phyloP scores from a whole-genome alignment of 78 protist species.

The Mastigamoeba balamuthi region DNA sequence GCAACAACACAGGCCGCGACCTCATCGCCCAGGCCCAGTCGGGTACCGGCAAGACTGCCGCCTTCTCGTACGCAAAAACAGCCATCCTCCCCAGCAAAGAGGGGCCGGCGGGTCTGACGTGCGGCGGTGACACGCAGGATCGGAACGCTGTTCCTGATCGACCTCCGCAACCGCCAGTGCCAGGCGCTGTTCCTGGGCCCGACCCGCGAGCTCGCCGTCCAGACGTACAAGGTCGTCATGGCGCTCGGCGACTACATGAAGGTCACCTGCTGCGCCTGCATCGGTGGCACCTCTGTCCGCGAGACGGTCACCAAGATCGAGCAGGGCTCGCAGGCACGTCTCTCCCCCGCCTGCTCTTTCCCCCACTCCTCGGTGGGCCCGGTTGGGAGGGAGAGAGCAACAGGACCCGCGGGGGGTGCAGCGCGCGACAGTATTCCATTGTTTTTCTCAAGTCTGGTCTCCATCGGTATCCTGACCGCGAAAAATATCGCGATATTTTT shows the following conservation, averaged over 20 bases:
- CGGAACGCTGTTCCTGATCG: slow-evolving; percentile 69
- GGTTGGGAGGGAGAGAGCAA: slow-evolving; percentile 13
- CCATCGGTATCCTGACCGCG: too few species aligned
- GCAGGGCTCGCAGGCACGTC: too few species aligned
- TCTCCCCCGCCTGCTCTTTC: background rate
- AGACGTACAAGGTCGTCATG: slow-evolving; percentile 76
- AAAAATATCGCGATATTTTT: too few species aligned
- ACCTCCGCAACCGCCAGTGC: slow-evolving; percentile 30
- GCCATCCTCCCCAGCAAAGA: too few species aligned
- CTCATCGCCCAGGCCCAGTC: slow-evolving; percentile 97
- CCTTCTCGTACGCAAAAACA: too few species aligned
- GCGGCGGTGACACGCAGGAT: too few species aligned
- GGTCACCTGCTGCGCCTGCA: slow-evolving; percentile 80
- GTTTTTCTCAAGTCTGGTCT: too few species aligned
- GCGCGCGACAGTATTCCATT: too few species aligned
- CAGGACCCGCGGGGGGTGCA: too few species aligned
- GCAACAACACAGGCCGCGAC: too few species aligned
- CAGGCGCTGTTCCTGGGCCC: slow-evolving; percentile 97
- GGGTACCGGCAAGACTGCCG: slow-evolving; percentile 99
- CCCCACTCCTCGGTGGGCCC: slow-evolving; percentile 29
- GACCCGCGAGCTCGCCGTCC: slow-evolving; percentile 98
- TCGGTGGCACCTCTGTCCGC: slow-evolving; percentile 94
- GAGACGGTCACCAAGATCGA: slow-evolving; percentile 82
- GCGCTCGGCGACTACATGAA: slow-evolving; percentile 87
- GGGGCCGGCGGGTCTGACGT: too few species aligned